These are phyloP conservation scores for Neoboletus subvelutipes DNA, from an alignment of 768 basidiomycete genomes.

Conservation along the genomic window DNA sequence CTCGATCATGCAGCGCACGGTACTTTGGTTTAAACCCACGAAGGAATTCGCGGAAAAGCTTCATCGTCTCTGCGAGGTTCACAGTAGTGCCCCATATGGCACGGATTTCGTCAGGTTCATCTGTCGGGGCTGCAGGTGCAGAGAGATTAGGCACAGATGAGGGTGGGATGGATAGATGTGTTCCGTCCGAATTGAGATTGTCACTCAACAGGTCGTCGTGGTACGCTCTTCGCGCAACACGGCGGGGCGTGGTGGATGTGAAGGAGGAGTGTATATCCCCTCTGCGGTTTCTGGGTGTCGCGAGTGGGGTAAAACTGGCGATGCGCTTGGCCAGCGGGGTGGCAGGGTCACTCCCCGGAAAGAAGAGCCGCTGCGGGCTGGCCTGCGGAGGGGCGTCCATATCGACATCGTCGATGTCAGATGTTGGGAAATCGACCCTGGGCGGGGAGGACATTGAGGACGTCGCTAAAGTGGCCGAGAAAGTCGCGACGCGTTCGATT, in stretches of 20 bases:
- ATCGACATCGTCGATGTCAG: conserved; percentile 54
- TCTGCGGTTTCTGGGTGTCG: conserved; percentile 47
- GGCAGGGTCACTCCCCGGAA: conserved; percentile 37
- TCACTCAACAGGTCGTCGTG: conserved; percentile 24
- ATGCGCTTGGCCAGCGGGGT: conserved; percentile 47
- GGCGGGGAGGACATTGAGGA: conserved; percentile 62
- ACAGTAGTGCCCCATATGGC: conserved; percentile 99
- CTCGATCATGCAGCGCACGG: conserved; percentile 68
- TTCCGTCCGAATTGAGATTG: conserved; percentile 58
- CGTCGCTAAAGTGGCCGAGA: not conserved
- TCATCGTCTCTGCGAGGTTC: conserved; percentile 88
- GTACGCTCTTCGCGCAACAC: conserved; percentile 19
- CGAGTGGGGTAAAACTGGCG: conserved; percentile 23
- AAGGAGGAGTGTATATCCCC: conserved; percentile 31
- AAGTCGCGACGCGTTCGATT: conserved; percentile 54
- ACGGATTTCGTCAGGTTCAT: conserved; percentile 80
- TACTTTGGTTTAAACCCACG: conserved; percentile 94
- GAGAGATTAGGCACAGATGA: conserved; percentile 60
- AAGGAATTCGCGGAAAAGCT: conserved; percentile 83
- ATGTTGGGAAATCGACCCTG: conserved; percentile 61
- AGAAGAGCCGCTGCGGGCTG: conserved; percentile 26
- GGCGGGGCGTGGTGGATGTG: conserved; percentile 34
- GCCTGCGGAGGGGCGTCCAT: conserved; percentile 40
- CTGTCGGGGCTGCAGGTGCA: conserved; percentile 58
- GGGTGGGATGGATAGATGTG: conserved; percentile 52